phyloP scores from a whole-genome alignment of 768 basidiomycete species.

The Kwoniella europaea region DNA sequence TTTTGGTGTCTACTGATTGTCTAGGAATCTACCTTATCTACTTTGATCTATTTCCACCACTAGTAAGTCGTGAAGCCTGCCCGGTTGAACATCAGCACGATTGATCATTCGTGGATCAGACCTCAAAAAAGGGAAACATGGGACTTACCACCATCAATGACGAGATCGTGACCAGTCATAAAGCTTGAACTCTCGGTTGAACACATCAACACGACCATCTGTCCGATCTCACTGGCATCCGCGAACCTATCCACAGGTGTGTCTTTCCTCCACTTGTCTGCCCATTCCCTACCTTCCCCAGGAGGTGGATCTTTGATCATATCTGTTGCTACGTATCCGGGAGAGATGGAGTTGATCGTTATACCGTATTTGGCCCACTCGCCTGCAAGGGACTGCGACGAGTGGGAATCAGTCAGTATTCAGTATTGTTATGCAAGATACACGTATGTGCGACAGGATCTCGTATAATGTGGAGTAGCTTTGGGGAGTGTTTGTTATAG shows the following conservation, averaged over 20 bases:
- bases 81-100: not conserved
- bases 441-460: not conserved
- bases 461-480: not conserved
- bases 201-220: slow-evolving; percentile 46
- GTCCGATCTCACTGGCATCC: slow-evolving; percentile 47
- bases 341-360: slow-evolving; percentile 54
- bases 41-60: no score
- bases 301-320: slow-evolving; percentile 49
- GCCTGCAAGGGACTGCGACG: slow-evolving; percentile 43
- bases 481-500: not conserved
- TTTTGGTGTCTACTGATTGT: not conserved
- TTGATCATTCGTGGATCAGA: no score
- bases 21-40: not conserved
- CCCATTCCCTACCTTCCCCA: slow-evolving; percentile 32
- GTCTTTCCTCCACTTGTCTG: slow-evolving; percentile 44
- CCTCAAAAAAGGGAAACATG: not conserved
- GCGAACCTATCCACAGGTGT: slow-evolving; percentile 56
- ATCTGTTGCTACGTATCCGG: slow-evolving; percentile 56
- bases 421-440: not conserved
- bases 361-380: slow-evolving; percentile 57
- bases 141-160: slow-evolving; percentile 55
- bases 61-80: slow-evolving; percentile 11
- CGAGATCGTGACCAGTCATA: slow-evolving; percentile 56
- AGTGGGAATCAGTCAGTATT: no score
- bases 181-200: slow-evolving; percentile 39